Base-by-base conservation (phyloP, 371 early-diverging fungal genomes). In the Thermomucor indicae-seudaticae region DNA sequence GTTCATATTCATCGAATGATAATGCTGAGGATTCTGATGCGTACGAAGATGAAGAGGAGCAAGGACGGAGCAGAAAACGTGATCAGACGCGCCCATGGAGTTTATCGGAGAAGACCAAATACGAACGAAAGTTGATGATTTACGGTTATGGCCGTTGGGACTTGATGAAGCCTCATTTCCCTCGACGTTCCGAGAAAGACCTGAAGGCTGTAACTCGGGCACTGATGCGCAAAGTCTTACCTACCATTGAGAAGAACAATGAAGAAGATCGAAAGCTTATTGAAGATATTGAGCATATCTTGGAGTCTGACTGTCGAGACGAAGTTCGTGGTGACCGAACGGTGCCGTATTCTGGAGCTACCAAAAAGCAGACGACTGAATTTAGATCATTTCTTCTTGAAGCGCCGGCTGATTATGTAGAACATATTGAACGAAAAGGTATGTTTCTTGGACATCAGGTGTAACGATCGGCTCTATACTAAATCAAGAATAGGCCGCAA, bases 51-150 rank as follows among this genome's bases (percentile, higher is more conserved):
- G n/a, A n/a, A n/a, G 75, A 70, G 45, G 67, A 70, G 12, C 56
- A 65, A 2, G 47, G 53, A 25, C 27, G 55, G 30, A 45, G 28
- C 22, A 45, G 65, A 19, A 64, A 61, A 47, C 58, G 60, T 0
- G 75, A 71, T 38, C 62, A 57, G 10, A 68, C 70, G 32, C 73
- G 77, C 0, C 66, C 72, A n/a, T 92, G 93, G 93, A 80, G 86
- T 8, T 54, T 78, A 31, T 85, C 92, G 8, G 92, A 91, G 56
- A 80, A 79, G 55, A 77, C 83, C 17, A 80, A 85, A 32, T 78
- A 90, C 43, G 93, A 93, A 57, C 80, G 91, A n/a, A 77, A 80
- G 48, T 53, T 92, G 32, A 93, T 91, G 92, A 80, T 84, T 39
- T 86, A 84, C 47, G 93, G 92, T 0, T 88, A 85, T 60, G 82